Conservation (phyloP, 176 grass and related monocot species). For the Aegilops umbellulata region DNA sequence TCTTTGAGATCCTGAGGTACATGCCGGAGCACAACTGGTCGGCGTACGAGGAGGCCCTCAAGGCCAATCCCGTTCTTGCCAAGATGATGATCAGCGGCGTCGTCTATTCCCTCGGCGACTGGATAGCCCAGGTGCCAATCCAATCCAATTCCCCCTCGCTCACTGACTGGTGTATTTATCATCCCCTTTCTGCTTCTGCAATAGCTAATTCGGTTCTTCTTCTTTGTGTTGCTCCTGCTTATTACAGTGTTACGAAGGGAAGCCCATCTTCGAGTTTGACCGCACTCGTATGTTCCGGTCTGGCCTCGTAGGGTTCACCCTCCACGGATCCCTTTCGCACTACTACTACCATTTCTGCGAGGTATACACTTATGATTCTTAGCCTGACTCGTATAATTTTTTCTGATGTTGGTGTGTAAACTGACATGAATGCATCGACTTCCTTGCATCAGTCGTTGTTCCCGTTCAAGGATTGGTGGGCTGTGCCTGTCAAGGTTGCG, state of each 20-base stretch:
- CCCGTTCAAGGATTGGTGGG: constrained; percentile 95
- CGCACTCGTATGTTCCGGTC: constrained; percentile 87
- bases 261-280: constrained; percentile 86
- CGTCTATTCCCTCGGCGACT: constrained; percentile 92
- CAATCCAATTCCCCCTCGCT: not conserved
- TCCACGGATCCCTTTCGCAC: constrained; percentile 95
- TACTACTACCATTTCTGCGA: constrained; percentile 95
- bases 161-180: not conserved
- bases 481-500: constrained; percentile 80
- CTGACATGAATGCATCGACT: not conserved
- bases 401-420: not conserved
- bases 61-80: constrained; percentile 86
- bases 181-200: not conserved
- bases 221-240: not conserved
- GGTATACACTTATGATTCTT: constrained; percentile 20
- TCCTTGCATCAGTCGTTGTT: constrained; percentile 59
- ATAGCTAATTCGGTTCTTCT: not conserved
- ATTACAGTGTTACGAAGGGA: constrained; percentile 86
- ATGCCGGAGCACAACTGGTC: constrained; percentile 95
- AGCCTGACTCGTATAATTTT: not conserved
- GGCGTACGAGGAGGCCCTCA: constrained; percentile 90
- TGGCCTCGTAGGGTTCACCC: constrained; percentile 83
- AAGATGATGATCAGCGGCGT: constrained; percentile 99
- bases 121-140: constrained; percentile 81
- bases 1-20: constrained; percentile 93